Evolutionary conservation across 2,329 filamentous ascomycete species (phyloP).

Genomic region (Pseudopyricularia cyperi): DNA sequence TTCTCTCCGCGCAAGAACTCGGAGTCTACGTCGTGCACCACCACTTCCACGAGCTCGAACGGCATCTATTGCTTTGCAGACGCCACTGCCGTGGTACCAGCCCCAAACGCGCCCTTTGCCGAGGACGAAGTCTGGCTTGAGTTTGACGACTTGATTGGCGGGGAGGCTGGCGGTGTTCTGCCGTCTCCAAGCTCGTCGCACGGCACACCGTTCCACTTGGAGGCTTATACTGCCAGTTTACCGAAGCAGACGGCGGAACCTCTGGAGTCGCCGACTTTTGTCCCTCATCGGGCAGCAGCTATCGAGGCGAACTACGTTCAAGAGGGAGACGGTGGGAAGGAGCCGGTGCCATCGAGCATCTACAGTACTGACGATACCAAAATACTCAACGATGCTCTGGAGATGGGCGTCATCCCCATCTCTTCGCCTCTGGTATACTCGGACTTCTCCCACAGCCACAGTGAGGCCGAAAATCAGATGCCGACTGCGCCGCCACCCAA

Average conservation of each 20-base stretch:
- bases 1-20: conserved; percentile 67
- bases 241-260: conserved; percentile 20
- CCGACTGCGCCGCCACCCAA: conserved; percentile 3
- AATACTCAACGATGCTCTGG: conserved; percentile 35
- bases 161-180: conserved; percentile 32
- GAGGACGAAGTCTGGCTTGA: conserved; percentile 93
- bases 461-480: conserved; percentile 14
- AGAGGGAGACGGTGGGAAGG: conserved; percentile 14
- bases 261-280: conserved; percentile 35
- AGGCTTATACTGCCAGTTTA: conserved; percentile 27
- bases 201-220: conserved; percentile 42
- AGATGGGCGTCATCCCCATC: conserved; percentile 23
- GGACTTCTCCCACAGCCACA: conserved; percentile 16
- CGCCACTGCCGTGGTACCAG: conserved; percentile 54
- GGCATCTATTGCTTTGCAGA: conserved; percentile 44
- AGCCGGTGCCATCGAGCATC: conserved; percentile 32
- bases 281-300: background rate
- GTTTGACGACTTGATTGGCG: conserved; percentile 78
- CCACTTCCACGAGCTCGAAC: conserved; percentile 55
- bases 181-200: conserved; percentile 42
- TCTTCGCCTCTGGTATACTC: conserved; percentile 16
- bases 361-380: conserved; percentile 43
- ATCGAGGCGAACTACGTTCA: conserved; percentile 8
- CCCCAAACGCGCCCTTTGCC: conserved; percentile 44
- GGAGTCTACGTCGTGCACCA: conserved; percentile 38